Conservation (phyloP, 2,329 filamentous ascomycete genomes). For the Talaromyces sp. region DNA sequence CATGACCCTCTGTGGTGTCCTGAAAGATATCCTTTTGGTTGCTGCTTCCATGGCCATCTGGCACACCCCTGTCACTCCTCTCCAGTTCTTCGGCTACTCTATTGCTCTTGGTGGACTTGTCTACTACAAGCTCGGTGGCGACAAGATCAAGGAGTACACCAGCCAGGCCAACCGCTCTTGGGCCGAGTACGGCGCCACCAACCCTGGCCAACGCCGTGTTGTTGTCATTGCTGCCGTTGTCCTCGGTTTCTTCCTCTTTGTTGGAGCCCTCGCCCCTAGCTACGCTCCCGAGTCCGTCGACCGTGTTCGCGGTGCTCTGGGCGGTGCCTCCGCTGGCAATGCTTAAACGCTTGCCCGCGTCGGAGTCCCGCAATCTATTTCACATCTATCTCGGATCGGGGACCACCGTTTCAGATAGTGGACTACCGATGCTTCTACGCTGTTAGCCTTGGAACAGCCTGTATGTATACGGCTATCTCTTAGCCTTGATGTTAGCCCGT, state of each 20-base stretch:
- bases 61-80: conserved; percentile 62
- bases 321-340: conserved; percentile 28
- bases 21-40: conserved; percentile 84
- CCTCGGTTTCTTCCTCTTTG: conserved; percentile 66
- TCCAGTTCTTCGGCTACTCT: conserved; percentile 74
- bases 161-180: conserved; percentile 69
- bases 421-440: neutral
- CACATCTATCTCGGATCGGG: neutral
- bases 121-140: conserved; percentile 67
- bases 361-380: neutral
- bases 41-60: conserved; percentile 71
- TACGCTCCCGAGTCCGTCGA: conserved; percentile 33
- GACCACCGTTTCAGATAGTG: neutral
- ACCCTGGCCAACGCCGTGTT: conserved; percentile 73
- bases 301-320: conserved; percentile 31
- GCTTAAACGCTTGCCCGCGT: conserved; percentile 18
- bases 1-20: conserved; percentile 77
- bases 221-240: conserved; percentile 62
- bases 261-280: conserved; percentile 55
- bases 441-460: neutral
- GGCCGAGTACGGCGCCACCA: conserved; percentile 76
- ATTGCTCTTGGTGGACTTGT: conserved; percentile 63
- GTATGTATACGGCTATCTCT: conserved; percentile 1
- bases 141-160: conserved; percentile 76
- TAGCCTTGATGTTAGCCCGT: neutral